Conservation (phyloP, 2,329 filamentous ascomycete genomes). For the Exophiala oligosperma region DNA sequence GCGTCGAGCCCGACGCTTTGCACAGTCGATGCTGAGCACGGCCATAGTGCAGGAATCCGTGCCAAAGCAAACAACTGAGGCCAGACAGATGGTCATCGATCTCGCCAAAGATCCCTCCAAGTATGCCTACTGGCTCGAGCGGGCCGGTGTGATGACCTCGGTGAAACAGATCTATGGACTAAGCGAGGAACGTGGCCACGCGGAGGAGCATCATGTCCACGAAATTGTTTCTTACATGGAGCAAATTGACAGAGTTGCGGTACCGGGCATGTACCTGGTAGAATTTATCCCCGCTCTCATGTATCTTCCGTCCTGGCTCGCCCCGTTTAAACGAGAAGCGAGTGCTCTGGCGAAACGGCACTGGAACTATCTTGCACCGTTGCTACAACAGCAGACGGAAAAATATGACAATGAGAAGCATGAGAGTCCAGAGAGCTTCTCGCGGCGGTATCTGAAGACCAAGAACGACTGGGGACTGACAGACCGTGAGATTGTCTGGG, state of each 20-base stretch:
- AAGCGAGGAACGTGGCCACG: constrained; percentile 3
- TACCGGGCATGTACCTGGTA: constrained; percentile 31
- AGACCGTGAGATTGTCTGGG: constrained; percentile 34
- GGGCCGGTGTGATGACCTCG: constrained; percentile 17
- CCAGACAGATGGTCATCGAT: constrained; percentile 15
- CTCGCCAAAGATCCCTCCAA: constrained; percentile 8
- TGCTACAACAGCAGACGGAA: constrained; percentile 33
- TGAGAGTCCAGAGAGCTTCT: constrained; percentile 12
- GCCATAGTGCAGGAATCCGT: constrained; percentile 12
- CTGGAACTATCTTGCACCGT: constrained; percentile 31
- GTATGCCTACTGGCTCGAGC: constrained; percentile 17
- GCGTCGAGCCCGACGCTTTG: constrained; percentile 12
- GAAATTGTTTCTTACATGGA: constrained; percentile 14
- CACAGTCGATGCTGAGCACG: constrained; percentile 17
- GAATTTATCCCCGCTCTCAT: constrained; percentile 32
- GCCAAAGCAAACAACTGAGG: constrained; percentile 16
- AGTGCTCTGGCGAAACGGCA: constrained; percentile 28
- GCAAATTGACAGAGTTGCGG: constrained; percentile 14
- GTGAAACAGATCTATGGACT: constrained; percentile 17
- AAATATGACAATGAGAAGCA: constrained; percentile 26
- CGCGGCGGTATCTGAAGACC: constrained; percentile 28
- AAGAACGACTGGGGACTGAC: constrained; percentile 30
- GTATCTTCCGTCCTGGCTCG: no score
- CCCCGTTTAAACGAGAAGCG: no score
- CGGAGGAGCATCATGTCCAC: constrained; percentile 13